Percentiles rank a stretch among this genome's conserved stretches.
phyloP scores from a whole-genome alignment of 1,284 basidiomycete genomes.

The Leccinum laetum region DNA sequence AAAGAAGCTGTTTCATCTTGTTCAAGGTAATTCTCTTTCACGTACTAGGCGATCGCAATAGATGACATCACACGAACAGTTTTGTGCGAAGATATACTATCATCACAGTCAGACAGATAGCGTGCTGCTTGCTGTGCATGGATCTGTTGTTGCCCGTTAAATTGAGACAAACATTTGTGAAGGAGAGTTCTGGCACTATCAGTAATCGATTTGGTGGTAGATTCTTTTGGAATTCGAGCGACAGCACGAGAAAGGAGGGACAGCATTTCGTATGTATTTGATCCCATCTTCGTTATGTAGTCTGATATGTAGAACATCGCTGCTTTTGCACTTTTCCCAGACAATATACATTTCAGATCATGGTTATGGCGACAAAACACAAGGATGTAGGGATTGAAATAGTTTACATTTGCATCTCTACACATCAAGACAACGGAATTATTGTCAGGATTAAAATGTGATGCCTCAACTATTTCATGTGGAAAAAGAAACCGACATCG shows the following conservation, averaged over 20 bases:
- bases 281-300: conserved; percentile 15
- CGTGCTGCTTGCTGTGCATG: conserved; percentile 14
- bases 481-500: conserved; percentile 10
- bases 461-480: conserved; percentile 5
- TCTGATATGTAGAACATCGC: conserved; percentile 20
- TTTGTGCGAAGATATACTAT: conserved; percentile 8
- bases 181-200: no score
- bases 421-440: conserved; percentile 6
- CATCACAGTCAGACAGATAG: conserved; percentile 8
- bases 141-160: conserved; percentile 13
- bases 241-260: conserved; percentile 9
- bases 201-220: no score
- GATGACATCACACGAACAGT: conserved; percentile 2
- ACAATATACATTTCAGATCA: conserved; percentile 17
- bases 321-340: conserved; percentile 11
- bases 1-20: no score
- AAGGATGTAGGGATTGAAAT: conserved; percentile 11
- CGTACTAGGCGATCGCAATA: background rate
- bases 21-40: background rate
- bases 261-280: conserved; percentile 13
- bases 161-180: conserved; percentile 13
- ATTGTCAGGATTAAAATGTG: no score
- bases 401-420: conserved; percentile 7
- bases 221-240: background rate
- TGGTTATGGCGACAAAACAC: conserved; percentile 18